Percentiles rank a stretch among this genome's conserved stretches.
phyloP scores from a whole-genome alignment of 2,329 filamentous ascomycete genomes.

The Dactylellina sp. region DNA sequence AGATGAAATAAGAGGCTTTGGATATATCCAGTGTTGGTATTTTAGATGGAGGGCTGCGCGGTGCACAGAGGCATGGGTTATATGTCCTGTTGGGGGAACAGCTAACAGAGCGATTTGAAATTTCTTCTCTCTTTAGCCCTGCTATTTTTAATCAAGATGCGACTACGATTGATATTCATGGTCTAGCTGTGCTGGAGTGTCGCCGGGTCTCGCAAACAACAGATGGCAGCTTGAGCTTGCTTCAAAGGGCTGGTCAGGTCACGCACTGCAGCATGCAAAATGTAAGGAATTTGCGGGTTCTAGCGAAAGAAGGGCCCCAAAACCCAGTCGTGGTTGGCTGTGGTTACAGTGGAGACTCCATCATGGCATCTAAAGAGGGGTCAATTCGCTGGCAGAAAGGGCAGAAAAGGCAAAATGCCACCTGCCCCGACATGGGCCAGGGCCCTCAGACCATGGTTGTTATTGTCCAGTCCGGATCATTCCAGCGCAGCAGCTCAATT shows the following conservation, averaged over 20 bases:
- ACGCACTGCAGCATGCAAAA: conserved; percentile 54
- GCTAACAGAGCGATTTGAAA: conserved; percentile 8
- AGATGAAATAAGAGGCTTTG: conserved; percentile 10
- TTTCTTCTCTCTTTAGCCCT: conserved; percentile 7
- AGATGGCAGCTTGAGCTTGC: conserved; percentile 43
- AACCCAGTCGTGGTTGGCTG: conserved; percentile 41
- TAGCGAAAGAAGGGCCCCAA: conserved; percentile 39
- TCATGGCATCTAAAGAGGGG: conserved; percentile 47
- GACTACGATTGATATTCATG: conserved; percentile 29
- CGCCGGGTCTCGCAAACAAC: conserved; percentile 34
- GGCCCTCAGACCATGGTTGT: conserved; percentile 42
- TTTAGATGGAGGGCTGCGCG: conserved; percentile 23
- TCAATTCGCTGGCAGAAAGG: conserved; percentile 55
- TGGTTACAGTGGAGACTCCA: conserved; percentile 43
- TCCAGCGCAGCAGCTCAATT: conserved; percentile 20
- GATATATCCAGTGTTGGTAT: conserved; percentile 29
- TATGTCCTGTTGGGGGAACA: conserved; percentile 19
- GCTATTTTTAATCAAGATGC: conserved; percentile 51
- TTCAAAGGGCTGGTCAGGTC: conserved; percentile 47
- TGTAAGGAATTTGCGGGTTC: conserved; percentile 55
- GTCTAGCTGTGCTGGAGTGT: conserved; percentile 1
- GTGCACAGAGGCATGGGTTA: conserved; percentile 10
- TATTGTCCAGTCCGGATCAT: conserved; percentile 36
- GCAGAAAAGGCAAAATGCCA: conserved; percentile 51
- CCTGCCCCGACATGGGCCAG: conserved; percentile 51